Conservation (phyloP, 176 grass and related monocot genomes). For the Triticum monococcum region DNA sequence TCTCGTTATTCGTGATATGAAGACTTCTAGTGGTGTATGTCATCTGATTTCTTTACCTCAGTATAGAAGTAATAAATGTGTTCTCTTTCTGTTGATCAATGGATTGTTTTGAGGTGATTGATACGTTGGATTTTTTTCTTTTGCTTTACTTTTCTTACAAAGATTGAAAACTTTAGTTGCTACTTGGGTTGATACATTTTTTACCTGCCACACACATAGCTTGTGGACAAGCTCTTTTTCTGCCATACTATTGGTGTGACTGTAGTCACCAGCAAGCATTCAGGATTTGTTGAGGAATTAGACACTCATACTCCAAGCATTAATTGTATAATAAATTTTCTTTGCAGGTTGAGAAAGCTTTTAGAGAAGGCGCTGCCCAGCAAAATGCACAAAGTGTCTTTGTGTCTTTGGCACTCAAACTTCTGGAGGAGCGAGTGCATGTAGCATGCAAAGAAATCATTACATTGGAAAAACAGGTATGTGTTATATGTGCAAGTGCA, state of each 20-base stretch:
- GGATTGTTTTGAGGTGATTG: neutral
- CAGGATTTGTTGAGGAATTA: constrained; percentile 10
- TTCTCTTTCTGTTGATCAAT: constrained; percentile 2
- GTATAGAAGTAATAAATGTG: neutral
- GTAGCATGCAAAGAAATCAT: constrained; percentile 98
- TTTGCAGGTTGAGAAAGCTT: constrained; percentile 90
- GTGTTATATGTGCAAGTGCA: constrained; percentile 34
- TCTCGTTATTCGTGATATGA: neutral
- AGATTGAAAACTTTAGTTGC: neutral
- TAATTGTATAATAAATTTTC: constrained; percentile 28
- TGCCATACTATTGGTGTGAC: neutral
- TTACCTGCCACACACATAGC: neutral
- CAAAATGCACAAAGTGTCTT: constrained; percentile 97
- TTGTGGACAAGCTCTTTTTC: constrained; percentile 6
- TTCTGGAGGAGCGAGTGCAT: constrained; percentile 92
- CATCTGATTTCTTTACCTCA: constrained; percentile 17
- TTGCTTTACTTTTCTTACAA: neutral
- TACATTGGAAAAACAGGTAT: constrained; percentile 96
- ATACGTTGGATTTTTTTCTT: neutral
- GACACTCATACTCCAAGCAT: neutral
- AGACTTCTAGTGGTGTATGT: neutral
- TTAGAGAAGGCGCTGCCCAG: constrained; percentile 90
- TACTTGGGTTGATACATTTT: constrained; percentile 4
- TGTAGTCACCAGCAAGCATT: neutral
- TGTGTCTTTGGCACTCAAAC: constrained; percentile 82